phyloP scores from a whole-genome alignment of 2,329 filamentous ascomycete genomes.

The Tolypocladium amazonense region DNA sequence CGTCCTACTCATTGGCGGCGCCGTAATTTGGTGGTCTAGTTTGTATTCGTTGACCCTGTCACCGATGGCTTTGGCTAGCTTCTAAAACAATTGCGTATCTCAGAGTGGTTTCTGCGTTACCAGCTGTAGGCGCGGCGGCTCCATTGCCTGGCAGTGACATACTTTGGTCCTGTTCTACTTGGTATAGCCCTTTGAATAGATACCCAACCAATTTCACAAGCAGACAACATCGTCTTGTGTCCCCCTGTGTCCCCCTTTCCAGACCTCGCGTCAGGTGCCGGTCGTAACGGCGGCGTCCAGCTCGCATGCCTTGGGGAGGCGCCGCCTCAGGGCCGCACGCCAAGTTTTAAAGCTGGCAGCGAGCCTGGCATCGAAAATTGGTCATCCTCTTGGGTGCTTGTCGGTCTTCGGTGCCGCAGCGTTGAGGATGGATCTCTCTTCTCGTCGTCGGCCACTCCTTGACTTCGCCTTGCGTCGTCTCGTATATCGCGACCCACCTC shows the following conservation, averaged over 20 bases:
- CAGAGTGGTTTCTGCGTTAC: not conserved
- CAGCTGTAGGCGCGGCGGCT: not conserved
- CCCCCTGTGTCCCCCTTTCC: not conserved
- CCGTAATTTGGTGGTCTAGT: constrained; percentile 57
- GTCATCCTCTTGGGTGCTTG: constrained; percentile 21
- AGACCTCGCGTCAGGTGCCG: not conserved
- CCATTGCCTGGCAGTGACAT: not conserved
- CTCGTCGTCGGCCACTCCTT: constrained; percentile 33
- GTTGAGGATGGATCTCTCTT: constrained; percentile 22
- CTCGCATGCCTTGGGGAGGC: not conserved
- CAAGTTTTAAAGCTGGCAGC: constrained; percentile 26
- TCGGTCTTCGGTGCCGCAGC: constrained; percentile 28
- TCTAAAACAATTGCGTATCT: constrained; percentile 8
- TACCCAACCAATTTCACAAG: not conserved
- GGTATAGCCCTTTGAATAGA: not conserved
- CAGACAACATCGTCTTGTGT: not conserved
- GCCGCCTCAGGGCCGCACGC: constrained; percentile 9
- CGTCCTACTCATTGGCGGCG: constrained; percentile 59
- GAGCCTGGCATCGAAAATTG: constrained; percentile 37
- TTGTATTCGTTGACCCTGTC: constrained; percentile 62
- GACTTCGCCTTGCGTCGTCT: constrained; percentile 35
- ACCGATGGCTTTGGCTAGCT: constrained; percentile 16
- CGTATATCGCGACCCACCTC: constrained; percentile 40
- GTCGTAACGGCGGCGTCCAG: not conserved
- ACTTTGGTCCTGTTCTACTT: not conserved